A percentile compares a stretch with the other conserved stretches of the same genome.
These are phyloP conservation scores for Hypholoma fasciculare DNA, from an alignment of 768 basidiomycete genomes.

Conservation along the genomic window DNA sequence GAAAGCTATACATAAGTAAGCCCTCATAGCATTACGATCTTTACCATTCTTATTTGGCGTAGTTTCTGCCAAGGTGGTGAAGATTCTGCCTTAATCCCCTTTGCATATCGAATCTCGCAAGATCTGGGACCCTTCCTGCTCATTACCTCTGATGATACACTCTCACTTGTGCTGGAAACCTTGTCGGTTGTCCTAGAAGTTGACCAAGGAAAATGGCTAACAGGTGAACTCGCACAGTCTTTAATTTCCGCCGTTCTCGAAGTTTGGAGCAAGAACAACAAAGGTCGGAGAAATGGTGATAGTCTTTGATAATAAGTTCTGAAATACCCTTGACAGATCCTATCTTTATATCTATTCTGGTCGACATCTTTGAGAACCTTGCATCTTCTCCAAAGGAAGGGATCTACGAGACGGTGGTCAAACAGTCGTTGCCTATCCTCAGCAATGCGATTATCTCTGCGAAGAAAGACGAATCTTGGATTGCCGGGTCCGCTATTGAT, in stretches of 20 bases:
- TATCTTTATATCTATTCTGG: conserved; percentile 81
- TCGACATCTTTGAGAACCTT: conserved; percentile 75
- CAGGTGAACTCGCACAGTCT: conserved; percentile 60
- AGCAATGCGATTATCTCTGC: conserved; percentile 62
- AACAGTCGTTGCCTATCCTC: conserved; percentile 71
- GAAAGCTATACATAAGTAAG: conserved; percentile 90
- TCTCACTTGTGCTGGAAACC: conserved; percentile 86
- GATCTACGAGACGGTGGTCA: conserved; percentile 73
- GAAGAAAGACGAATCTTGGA: conserved; percentile 66
- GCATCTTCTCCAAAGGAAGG: conserved; percentile 57
- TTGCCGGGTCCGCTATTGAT: conserved; percentile 81
- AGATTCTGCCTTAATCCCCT: conserved; percentile 56
- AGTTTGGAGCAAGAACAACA: conserved; percentile 85
- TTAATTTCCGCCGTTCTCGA: conserved; percentile 70
- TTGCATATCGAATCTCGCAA: conserved; percentile 73
- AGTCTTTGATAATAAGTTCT: background rate
- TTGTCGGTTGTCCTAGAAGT: conserved; percentile 78
- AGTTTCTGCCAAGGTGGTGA: conserved; percentile 74
- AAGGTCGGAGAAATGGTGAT: conserved; percentile 47
- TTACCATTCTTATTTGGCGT: conserved; percentile 9
- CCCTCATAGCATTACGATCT: conserved; percentile 2
- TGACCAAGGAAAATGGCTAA: conserved; percentile 72
- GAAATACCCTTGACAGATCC: conserved; percentile 54
- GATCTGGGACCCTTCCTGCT: conserved; percentile 84
- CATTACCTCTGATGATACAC: conserved; percentile 81